A percentile compares a stretch with the other conserved stretches of the same genome.
These are phyloP conservation scores for Punctularia strigosozonata DNA, from an alignment of 768 basidiomycete genomes.

Conservation along the genomic window DNA sequence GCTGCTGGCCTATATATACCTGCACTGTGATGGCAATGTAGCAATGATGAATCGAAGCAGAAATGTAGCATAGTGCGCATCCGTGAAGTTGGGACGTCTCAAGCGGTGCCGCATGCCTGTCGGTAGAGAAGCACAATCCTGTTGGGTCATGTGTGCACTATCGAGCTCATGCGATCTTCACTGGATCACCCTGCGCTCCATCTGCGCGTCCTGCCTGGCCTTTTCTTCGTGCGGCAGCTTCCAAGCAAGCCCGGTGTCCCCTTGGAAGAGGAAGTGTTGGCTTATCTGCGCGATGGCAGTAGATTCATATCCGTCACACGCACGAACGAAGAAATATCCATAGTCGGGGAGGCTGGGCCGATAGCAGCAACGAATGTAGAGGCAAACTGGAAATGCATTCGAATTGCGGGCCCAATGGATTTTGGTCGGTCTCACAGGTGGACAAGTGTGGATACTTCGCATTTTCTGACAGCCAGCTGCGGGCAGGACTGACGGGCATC, in stretches of 20 bases:
- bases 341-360: slow-evolving; percentile 36
- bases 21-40: neutral
- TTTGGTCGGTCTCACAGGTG: slow-evolving; percentile 28
- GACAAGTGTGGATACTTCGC: neutral
- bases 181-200: slow-evolving; percentile 32
- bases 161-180: slow-evolving; percentile 29
- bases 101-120: too few species aligned
- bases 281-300: neutral
- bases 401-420: slow-evolving; percentile 56
- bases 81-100: neutral
- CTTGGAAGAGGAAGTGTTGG: slow-evolving; percentile 1
- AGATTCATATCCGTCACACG: slow-evolving; percentile 44
- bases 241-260: slow-evolving; percentile 24
- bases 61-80: neutral
- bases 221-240: slow-evolving; percentile 36
- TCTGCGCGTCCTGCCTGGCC: slow-evolving; percentile 30
- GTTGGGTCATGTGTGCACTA: neutral
- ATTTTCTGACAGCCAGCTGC: slow-evolving; percentile 2
- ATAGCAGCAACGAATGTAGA: slow-evolving; percentile 20
- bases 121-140: neutral
- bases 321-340: slow-evolving; percentile 48
- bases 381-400: slow-evolving; percentile 45
- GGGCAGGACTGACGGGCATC: slow-evolving; percentile 42
- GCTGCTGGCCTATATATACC: neutral
- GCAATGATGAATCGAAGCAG: too few species aligned